A percentile compares a stretch with the other conserved stretches of the same genome.
These are phyloP conservation scores for Fusarium heterosporum DNA, from an alignment of 2,329 filamentous ascomycete genomes.

Conservation along the genomic window DNA sequence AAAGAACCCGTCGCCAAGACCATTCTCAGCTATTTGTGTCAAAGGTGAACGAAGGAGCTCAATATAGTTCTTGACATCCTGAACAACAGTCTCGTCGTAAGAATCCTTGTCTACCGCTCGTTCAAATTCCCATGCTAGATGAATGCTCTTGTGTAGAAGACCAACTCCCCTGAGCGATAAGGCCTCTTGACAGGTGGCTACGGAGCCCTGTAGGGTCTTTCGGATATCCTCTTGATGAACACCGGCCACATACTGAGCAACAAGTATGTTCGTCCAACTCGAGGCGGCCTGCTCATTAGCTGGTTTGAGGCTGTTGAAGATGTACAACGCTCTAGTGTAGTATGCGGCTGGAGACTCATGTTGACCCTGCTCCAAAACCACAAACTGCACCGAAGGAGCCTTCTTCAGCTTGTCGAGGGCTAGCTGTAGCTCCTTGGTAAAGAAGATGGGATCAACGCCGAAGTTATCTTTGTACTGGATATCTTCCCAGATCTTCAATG, in stretches of 20 bases:
- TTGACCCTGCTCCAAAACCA: constrained; percentile 64
- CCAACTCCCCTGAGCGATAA: constrained; percentile 57
- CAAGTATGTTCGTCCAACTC: constrained; percentile 40
- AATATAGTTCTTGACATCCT: constrained; percentile 62
- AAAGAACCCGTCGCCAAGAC: constrained; percentile 39
- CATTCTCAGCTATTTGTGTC: constrained; percentile 5
- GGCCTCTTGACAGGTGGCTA: constrained; percentile 25
- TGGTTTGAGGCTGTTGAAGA: constrained; percentile 39
- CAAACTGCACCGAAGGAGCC: constrained; percentile 64
- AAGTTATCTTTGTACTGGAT: constrained; percentile 56
- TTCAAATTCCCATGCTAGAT: constrained; percentile 68
- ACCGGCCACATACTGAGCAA: constrained; percentile 64
- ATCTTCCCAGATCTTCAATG: constrained; percentile 60
- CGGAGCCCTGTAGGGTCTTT: constrained; percentile 51
- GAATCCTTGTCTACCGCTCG: constrained; percentile 61
- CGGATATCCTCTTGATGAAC: constrained; percentile 62
- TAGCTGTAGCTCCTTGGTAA: constrained; percentile 65
- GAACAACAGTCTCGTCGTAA: constrained; percentile 55
- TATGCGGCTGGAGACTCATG: constrained; percentile 66
- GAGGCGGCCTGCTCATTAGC: constrained; percentile 7
- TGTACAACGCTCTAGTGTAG: constrained; percentile 54
- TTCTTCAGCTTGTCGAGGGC: constrained; percentile 62
- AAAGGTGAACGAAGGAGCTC: constrained; percentile 59
- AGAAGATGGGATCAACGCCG: constrained; percentile 60
- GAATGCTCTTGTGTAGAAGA: constrained; percentile 65